Base-by-base conservation (phyloP, 305 asterid species). In the Salvia sclarea region DNA sequence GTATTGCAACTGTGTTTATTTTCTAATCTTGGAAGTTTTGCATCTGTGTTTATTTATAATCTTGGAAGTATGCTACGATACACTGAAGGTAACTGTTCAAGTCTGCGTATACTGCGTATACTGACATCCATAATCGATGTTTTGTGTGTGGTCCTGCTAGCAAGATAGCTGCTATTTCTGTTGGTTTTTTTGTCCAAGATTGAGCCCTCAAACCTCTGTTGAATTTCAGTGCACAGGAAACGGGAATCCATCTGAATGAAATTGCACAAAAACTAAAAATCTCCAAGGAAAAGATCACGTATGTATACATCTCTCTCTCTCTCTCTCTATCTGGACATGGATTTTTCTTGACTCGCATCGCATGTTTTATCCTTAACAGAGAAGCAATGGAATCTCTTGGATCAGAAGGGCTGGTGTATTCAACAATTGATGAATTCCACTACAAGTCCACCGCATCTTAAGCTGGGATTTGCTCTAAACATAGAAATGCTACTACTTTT, bases 341-440 rank as follows among this genome's bases (percentile, higher is more conserved):
- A 8, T 45, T 8, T 18, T 35, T 30, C 1, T 16, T 56, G 6
- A 56, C 48, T 28, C n/a, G 30, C 7, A 12, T 28, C n/a, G 30
- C 7, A 12, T 22, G 37, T 50, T 63, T 45, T 8, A 21, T 21
- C 59, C 24, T 18, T n/a, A 64, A 74, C 84, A 90, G 97, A 76
- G 92, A 85, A 83, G 79, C 81, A 3, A 79, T 90, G 71, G 84
- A 79, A 74, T 33, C 83, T 57, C 91, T 93, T 41, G 91, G 83
- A 76, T 71, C 86, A 7, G 96, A 90, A 78, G 97, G 98, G 53
- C 52, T 84, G 81, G 80, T 87, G 41, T 93, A 90, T 70, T 85
- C 96, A 14, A 84, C 96, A 21, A 83, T 93, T 24, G 97, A 93
- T 69, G 98, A 93, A 44, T 81, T 76, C 56, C 96, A 84, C 80